These are phyloP conservation scores for Myriangium duriaei DNA, from an alignment of 2,329 filamentous ascomycete genomes.

Conservation along the genomic window DNA sequence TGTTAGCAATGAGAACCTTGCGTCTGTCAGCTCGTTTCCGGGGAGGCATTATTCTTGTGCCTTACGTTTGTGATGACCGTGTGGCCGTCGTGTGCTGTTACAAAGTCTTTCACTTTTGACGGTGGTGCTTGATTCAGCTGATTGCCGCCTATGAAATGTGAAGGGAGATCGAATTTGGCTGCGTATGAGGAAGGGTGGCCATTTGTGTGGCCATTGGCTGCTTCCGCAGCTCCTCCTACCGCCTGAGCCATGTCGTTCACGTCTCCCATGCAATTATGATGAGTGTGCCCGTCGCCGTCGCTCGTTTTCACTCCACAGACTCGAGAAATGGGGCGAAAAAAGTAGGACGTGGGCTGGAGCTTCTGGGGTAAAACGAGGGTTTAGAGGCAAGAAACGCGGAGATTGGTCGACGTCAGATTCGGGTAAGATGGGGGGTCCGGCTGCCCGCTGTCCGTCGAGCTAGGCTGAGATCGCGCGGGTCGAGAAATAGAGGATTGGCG, in stretches of 20 bases:
- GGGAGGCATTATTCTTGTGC: too few relatives aligned
- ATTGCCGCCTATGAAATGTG: slow-evolving; percentile 97
- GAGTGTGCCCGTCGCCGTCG: background rate
- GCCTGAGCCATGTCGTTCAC: slow-evolving; percentile 25
- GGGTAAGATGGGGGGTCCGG: too few relatives aligned
- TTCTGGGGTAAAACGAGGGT: slow-evolving; percentile 10
- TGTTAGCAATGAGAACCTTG: slow-evolving; percentile 96
- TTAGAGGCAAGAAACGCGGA: slow-evolving; percentile 10
- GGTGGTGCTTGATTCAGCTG: slow-evolving; percentile 67
- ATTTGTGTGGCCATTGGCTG: slow-evolving; percentile 30
- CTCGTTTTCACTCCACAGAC: too few relatives aligned
- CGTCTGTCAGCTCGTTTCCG: slow-evolving; percentile 11
- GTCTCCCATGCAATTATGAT: slow-evolving; percentile 18
- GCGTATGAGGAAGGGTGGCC: slow-evolving; percentile 54
- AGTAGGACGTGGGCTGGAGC: slow-evolving; percentile 4
- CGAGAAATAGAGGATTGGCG: too few relatives aligned
- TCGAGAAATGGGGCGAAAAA: too few relatives aligned
- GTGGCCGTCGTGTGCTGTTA: slow-evolving; percentile 77
- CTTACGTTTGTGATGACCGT: slow-evolving; percentile 96
- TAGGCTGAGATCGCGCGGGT: too few relatives aligned
- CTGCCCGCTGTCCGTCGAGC: too few relatives aligned
- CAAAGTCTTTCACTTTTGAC: slow-evolving; percentile 92
- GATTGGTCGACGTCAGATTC: slow-evolving; percentile 8
- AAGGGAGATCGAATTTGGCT: slow-evolving; percentile 67
- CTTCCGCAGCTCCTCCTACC: slow-evolving; percentile 27